Conservation (phyloP, 2,329 filamentous ascomycete species). For the Knufia petricola region DNA sequence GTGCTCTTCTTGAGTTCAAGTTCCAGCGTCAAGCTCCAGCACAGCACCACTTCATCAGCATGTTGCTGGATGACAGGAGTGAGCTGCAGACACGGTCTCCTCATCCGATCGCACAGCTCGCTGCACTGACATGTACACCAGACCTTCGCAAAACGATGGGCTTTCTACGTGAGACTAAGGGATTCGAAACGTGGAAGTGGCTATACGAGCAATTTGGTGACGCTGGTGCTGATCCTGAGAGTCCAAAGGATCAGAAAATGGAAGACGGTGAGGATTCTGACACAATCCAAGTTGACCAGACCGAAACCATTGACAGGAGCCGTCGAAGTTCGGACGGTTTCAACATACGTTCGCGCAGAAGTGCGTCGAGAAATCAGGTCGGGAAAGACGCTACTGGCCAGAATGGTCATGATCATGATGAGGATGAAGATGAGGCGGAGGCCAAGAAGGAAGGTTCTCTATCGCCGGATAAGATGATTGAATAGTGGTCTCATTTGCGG, state of each 20-base stretch:
- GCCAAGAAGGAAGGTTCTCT: neutral
- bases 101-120: conserved; percentile 1
- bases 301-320: conserved; percentile 52
- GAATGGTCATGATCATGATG: neutral
- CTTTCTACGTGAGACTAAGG: conserved; percentile 9
- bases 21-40: conserved; percentile 7
- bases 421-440: neutral
- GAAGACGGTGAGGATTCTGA: conserved; percentile 3
- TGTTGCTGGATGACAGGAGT: conserved; percentile 8
- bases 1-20: conserved; percentile 9
- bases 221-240: neutral
- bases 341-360: neutral
- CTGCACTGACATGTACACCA: neutral
- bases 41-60: conserved; percentile 9
- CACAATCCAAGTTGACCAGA: conserved; percentile 86
- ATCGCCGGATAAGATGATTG: conserved; percentile 5
- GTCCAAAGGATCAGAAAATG: neutral
- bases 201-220: conserved; percentile 9
- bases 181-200: conserved; percentile 7
- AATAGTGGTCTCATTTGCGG: neutral
- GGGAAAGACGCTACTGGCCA: neutral
- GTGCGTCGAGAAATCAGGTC: neutral
- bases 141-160: conserved; percentile 3
- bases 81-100: neutral
- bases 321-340: neutral